Conservation (phyloP, 2,329 filamentous ascomycete species). For the Phialemonium atrogriseum region DNA sequence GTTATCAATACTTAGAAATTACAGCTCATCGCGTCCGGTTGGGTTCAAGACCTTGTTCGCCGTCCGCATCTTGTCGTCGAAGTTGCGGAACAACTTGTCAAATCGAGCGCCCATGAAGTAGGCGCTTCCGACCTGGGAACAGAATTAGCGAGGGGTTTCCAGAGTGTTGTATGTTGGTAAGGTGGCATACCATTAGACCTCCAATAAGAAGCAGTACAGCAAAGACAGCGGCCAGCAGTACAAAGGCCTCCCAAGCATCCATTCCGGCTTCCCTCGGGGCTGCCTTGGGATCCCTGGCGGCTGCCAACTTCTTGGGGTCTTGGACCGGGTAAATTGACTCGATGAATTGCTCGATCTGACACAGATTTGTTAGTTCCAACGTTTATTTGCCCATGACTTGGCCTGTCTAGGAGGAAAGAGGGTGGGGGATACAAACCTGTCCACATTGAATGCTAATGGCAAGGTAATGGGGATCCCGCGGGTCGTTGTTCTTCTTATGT, state of each 20-base stretch:
- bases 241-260: slow-evolving; percentile 51
- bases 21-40: slow-evolving; percentile 22
- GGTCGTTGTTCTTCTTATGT: slow-evolving; percentile 91
- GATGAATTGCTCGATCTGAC: slow-evolving; percentile 87
- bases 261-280: slow-evolving; percentile 32
- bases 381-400: neutral
- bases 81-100: slow-evolving; percentile 55
- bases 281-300: slow-evolving; percentile 26
- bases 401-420: neutral
- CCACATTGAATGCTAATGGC: slow-evolving; percentile 86
- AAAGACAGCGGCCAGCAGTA: slow-evolving; percentile 60
- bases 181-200: slow-evolving; percentile 62
- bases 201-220: slow-evolving; percentile 64
- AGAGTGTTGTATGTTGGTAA: slow-evolving; percentile 1
- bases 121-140: slow-evolving; percentile 62
- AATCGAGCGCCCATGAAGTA: slow-evolving; percentile 78
- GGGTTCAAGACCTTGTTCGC: slow-evolving; percentile 5
- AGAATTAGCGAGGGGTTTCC: neutral
- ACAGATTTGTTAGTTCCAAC: slow-evolving; percentile 9
- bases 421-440: slow-evolving; percentile 45
- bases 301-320: slow-evolving; percentile 52
- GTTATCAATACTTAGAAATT: too few species aligned
- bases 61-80: slow-evolving; percentile 23
- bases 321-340: slow-evolving; percentile 87
- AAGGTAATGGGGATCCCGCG: slow-evolving; percentile 83